Conservation (phyloP, 208 protist species). For the Acanthamoeba royreba region DNA sequence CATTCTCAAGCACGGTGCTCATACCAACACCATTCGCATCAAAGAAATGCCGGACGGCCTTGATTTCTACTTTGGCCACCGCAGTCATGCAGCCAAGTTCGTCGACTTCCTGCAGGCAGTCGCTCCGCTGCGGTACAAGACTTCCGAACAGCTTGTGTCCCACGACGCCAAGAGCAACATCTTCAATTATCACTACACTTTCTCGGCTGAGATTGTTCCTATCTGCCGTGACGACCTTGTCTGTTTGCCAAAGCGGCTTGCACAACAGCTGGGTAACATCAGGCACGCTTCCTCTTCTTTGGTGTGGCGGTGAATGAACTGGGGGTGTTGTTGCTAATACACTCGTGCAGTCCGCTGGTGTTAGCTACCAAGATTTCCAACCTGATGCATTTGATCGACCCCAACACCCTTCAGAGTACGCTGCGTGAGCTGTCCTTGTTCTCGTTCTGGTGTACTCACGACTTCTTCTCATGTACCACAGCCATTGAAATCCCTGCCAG, state of each 20-base stretch:
- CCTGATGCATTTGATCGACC: conserved; percentile 95
- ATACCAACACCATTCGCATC: conserved; percentile 94
- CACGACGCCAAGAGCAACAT: conserved; percentile 98
- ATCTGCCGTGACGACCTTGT: conserved; percentile 90
- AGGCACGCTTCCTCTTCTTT: neutral
- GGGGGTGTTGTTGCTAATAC: neutral
- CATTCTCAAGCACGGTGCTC: conserved; percentile 96
- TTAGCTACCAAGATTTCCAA: conserved; percentile 92
- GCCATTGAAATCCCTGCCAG: conserved; percentile 87
- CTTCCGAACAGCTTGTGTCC: conserved; percentile 95
- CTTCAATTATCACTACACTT: conserved; percentile 96
- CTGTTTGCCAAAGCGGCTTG: conserved; percentile 68
- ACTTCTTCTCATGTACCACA: neutral
- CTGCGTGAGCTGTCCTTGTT: neutral
- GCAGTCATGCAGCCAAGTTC: conserved; percentile 95
- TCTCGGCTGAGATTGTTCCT: conserved; percentile 96
- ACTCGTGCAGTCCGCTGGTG: conserved; percentile 85
- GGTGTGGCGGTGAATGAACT: neutral
- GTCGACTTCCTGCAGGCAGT: conserved; percentile 93
- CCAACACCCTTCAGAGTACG: conserved; percentile 87
- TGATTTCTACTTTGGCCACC: conserved; percentile 98
- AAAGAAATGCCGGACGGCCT: conserved; percentile 93
- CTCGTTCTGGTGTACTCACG: neutral
- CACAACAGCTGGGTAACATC: conserved; percentile 69
- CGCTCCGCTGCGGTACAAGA: conserved; percentile 85